Conservation (phyloP, 192 early-diverging fungal species). For the Umbelopsis vinacea region DNA sequence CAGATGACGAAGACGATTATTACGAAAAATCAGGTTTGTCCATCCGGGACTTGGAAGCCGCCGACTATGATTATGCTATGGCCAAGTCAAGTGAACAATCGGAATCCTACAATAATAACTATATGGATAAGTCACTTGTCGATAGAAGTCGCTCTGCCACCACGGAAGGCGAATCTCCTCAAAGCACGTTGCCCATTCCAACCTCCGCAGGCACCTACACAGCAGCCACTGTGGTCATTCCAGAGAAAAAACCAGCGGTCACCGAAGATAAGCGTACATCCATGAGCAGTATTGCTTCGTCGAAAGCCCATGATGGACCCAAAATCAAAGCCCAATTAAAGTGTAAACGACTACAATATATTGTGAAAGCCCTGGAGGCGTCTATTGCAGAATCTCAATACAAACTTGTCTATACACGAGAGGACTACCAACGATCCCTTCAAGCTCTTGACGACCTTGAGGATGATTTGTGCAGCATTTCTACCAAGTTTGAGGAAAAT, state of each 20-base stretch:
- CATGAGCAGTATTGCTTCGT: constrained; percentile 4
- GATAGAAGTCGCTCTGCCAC: constrained; percentile 5
- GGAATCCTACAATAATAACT: neutral
- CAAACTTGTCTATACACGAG: constrained; percentile 19
- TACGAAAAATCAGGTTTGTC: neutral
- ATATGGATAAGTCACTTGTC: neutral
- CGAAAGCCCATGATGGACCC: neutral
- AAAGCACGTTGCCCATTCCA: neutral
- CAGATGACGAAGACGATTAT: constrained; percentile 4
- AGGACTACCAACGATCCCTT: constrained; percentile 32
- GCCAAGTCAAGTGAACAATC: neutral
- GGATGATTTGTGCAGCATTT: constrained; percentile 18
- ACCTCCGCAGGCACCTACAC: neutral
- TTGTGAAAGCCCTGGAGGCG: constrained; percentile 5
- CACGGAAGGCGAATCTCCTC: neutral
- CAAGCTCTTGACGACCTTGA: constrained; percentile 32
- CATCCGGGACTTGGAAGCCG: neutral
- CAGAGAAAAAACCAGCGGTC: neutral
- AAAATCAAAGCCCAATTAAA: constrained; percentile 4
- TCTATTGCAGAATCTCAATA: constrained; percentile 5
- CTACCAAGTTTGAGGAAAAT: constrained; percentile 23
- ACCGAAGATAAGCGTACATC: neutral
- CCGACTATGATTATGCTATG: neutral
- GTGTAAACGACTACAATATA: constrained; percentile 11
- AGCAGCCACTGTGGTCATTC: neutral